Percentiles rank a stretch among this genome's conserved stretches.
Conservation (phyloP, 164 flowering plant genomes). For the Vitis amurensis region DNA sequence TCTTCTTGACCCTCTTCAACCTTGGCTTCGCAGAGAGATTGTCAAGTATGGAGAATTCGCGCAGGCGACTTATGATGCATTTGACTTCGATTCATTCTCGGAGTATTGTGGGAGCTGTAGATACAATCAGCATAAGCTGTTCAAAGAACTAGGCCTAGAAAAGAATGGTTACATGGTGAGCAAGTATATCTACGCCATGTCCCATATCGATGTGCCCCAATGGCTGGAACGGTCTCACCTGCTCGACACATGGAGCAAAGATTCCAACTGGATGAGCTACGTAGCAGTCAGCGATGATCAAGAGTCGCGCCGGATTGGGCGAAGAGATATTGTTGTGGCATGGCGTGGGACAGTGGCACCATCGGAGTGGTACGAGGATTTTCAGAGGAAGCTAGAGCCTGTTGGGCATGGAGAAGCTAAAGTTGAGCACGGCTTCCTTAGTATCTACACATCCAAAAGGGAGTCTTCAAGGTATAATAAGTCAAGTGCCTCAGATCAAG, state of each 20-base stretch:
- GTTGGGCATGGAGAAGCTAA: conserved; percentile 33
- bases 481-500: conserved; percentile 54
- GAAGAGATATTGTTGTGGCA: conserved; percentile 67
- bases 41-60: conserved; percentile 48
- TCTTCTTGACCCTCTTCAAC: conserved; percentile 58
- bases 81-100: conserved; percentile 45
- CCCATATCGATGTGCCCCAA: conserved; percentile 47
- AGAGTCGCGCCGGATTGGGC: conserved; percentile 49
- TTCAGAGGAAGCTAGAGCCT: conserved; percentile 40
- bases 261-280: conserved; percentile 77
- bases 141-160: conserved; percentile 38
- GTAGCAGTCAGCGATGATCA: conserved; percentile 60
- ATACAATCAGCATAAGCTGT: conserved; percentile 36
- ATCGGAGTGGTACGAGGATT: conserved; percentile 57
- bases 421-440: conserved; percentile 51
- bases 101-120: conserved; percentile 61
- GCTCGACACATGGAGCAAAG: conserved; percentile 51
- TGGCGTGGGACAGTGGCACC: conserved; percentile 72
- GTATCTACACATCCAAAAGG: conserved; percentile 39
- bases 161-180: conserved; percentile 47
- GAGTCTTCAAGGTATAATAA: conserved; percentile 39
- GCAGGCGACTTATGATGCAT: conserved; percentile 52
- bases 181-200: conserved; percentile 65
- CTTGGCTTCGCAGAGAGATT: conserved; percentile 53
- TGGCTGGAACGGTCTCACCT: conserved; percentile 49